A percentile compares a stretch with the other conserved stretches of the same genome.
Conservation (phyloP, 2,329 filamentous ascomycete genomes). For the Trichoderma lentiforme region DNA sequence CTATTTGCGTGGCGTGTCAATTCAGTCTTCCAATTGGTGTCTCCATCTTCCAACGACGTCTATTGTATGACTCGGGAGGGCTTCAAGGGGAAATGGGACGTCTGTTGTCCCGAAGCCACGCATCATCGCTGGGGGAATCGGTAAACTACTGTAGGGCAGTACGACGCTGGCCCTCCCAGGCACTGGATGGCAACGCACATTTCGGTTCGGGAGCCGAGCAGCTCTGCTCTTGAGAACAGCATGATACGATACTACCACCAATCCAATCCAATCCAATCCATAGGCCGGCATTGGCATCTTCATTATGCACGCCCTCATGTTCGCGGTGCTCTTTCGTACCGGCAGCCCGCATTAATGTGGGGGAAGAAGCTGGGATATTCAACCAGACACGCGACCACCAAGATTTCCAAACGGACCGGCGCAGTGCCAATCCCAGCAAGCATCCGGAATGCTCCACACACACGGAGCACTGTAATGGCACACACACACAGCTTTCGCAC, state of each 20-base stretch:
- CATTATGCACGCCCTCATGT: not conserved
- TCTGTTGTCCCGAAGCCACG: not conserved
- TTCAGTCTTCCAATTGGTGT: not conserved
- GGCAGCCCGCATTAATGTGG: conserved; percentile 2
- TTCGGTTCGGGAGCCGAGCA: not conserved
- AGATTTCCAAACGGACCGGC: conserved; percentile 1
- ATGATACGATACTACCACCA: not conserved
- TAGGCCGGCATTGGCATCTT: not conserved
- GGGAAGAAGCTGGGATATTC: not conserved
- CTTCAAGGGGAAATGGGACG: not conserved
- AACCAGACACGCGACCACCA: conserved; percentile 10
- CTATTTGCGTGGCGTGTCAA: not conserved
- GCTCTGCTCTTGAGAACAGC: not conserved
- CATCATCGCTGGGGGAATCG: not conserved
- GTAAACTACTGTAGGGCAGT: not conserved
- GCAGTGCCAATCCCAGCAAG: not conserved
- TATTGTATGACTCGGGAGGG: not conserved
- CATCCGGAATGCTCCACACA: not conserved
- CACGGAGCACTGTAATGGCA: not conserved
- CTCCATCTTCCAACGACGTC: not conserved
- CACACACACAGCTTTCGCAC: not conserved
- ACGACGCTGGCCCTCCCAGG: not conserved
- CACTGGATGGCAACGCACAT: not conserved
- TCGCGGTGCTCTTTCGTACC: not conserved
- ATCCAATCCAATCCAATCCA: not conserved